phyloP scores from a whole-genome alignment of 805 yeast species.

The Candida caryicola region DNA sequence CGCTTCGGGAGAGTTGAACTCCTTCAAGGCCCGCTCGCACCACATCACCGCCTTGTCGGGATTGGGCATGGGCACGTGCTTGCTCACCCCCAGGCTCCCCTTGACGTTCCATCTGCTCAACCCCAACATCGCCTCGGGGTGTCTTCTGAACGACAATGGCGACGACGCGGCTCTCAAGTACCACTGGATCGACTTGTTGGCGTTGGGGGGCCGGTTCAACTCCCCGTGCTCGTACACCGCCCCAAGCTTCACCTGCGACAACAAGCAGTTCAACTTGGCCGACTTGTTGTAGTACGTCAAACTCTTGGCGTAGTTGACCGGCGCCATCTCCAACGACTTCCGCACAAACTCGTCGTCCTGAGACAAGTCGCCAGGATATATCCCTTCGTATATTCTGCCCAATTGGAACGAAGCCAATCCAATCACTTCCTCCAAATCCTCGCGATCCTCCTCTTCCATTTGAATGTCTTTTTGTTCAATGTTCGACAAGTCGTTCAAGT shows the following conservation, averaged over 20 bases:
- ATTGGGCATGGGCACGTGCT: slow-evolving; percentile 35
- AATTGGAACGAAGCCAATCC: slow-evolving; percentile 41
- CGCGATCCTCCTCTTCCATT: slow-evolving; percentile 36
- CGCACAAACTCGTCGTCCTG: slow-evolving; percentile 35
- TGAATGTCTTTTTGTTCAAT: slow-evolving; percentile 36
- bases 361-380: slow-evolving; percentile 42
- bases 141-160: slow-evolving; percentile 37
- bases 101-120: slow-evolving; percentile 39
- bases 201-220: slow-evolving; percentile 36
- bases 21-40: slow-evolving; percentile 43
- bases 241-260: slow-evolving; percentile 42
- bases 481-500: slow-evolving; percentile 35
- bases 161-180: slow-evolving; percentile 40
- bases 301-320: slow-evolving; percentile 43
- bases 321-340: slow-evolving; percentile 34
- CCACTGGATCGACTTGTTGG: slow-evolving; percentile 45
- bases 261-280: slow-evolving; percentile 38
- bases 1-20: slow-evolving; percentile 39
- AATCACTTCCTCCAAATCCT: slow-evolving; percentile 40
- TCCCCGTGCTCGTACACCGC: slow-evolving; percentile 43
- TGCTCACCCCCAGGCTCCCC: slow-evolving; percentile 34
- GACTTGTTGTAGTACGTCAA: slow-evolving; percentile 41
- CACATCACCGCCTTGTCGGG: slow-evolving; percentile 39
- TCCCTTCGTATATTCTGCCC: slow-evolving; percentile 43
- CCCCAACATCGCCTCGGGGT: slow-evolving; percentile 46